These are phyloP conservation scores for Cladosporium sp. DNA, from an alignment of 2,329 filamentous ascomycete species.

Conservation along the genomic window DNA sequence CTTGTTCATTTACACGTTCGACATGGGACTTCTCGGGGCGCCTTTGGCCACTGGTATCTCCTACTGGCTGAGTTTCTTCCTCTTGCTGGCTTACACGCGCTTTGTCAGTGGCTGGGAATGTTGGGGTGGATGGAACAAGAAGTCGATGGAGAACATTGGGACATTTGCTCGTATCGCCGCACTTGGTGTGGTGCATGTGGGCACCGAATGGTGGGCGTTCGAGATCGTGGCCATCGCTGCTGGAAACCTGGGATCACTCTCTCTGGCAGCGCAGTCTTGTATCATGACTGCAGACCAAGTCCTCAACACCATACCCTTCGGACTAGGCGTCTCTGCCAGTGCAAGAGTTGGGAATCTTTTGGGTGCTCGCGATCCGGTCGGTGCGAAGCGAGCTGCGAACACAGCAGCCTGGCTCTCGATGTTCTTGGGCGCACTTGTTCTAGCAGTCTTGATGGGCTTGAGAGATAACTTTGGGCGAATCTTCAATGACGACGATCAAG, in stretches of 20 bases:
- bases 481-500: conserved; percentile 73
- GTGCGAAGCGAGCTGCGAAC: conserved; percentile 69
- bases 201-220: conserved; percentile 90
- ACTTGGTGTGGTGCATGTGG: conserved; percentile 76
- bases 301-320: conserved; percentile 81
- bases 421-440: conserved; percentile 62
- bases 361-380: conserved; percentile 61
- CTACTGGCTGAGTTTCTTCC: conserved; percentile 79
- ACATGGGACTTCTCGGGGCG: conserved; percentile 70
- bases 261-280: conserved; percentile 77
- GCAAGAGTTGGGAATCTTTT: conserved; percentile 76
- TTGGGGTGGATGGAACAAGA: conserved; percentile 70
- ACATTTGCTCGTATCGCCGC: conserved; percentile 71
- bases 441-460: conserved; percentile 65
- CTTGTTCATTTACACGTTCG: conserved; percentile 68
- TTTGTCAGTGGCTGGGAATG: conserved; percentile 69
- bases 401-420: conserved; percentile 70
- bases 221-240: conserved; percentile 84
- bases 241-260: conserved; percentile 71
- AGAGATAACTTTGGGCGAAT: conserved; percentile 70
- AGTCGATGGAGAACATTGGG: conserved; percentile 61
- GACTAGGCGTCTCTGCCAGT: conserved; percentile 76
- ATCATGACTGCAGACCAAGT: conserved; percentile 83
- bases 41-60: conserved; percentile 78
- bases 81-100: conserved; percentile 68